These are phyloP conservation scores for Spathaspora sp. DNA, from an alignment of 1,139 yeast genomes.

Conservation along the genomic window DNA sequence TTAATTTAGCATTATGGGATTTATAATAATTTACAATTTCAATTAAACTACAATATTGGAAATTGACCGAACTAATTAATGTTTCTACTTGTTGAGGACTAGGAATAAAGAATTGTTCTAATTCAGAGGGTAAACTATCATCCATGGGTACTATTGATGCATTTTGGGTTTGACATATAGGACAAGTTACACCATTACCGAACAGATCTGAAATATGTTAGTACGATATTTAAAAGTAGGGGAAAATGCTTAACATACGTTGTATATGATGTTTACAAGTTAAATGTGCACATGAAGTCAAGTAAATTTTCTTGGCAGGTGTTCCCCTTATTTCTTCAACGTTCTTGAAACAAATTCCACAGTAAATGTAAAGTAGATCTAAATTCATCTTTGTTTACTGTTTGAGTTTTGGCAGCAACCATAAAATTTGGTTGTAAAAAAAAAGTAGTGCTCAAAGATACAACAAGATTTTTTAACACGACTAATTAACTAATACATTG, in stretches of 20 bases:
- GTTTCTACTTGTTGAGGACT: constrained; percentile 17
- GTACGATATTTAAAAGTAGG: not conserved
- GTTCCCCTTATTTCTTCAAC: constrained; percentile 5
- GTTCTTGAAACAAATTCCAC: constrained; percentile 19
- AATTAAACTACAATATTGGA: constrained; percentile 16
- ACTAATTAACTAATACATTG: no score
- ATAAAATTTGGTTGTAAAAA: not conserved
- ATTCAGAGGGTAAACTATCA: constrained; percentile 15
- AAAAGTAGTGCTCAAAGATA: constrained; percentile 2
- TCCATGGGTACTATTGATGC: constrained; percentile 16
- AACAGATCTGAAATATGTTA: not conserved
- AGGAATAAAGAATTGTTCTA: constrained; percentile 17
- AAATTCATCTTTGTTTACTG: constrained; percentile 14
- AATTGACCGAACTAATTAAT: constrained; percentile 15
- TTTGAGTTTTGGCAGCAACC: not conserved
- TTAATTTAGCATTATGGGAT: constrained; percentile 9
- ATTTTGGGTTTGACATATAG: constrained; percentile 14
- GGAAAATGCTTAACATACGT: constrained; percentile 10
- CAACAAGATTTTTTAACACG: no score
- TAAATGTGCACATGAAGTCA: constrained; percentile 28
- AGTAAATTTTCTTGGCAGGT: constrained; percentile 10
- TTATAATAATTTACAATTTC: constrained; percentile 11
- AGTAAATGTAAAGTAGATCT: constrained; percentile 20
- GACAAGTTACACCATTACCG: constrained; percentile 10
- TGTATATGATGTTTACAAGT: constrained; percentile 21